Base-by-base conservation (phyloP, 2,329 filamentous ascomycete species). In the Monosporascus sp. region DNA sequence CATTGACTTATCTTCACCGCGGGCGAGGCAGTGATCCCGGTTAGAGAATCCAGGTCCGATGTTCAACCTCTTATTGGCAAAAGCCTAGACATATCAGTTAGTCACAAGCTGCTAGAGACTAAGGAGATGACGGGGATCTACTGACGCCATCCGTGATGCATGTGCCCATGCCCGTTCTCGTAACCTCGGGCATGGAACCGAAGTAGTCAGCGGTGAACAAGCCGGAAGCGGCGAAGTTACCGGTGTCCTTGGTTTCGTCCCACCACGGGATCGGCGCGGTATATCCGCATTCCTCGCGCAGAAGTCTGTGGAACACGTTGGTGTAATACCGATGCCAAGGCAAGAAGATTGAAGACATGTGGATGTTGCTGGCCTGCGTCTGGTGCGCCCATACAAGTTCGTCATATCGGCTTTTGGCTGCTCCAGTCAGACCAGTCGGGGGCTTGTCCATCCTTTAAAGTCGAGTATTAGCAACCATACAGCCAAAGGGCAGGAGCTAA, bases 241-340 rank as follows among this genome's bases (percentile, higher is more conserved):
- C 66, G 44, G 66, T 63, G 60, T 66, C 68, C 52, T 64, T 63
- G 60, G 65, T 68, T 65, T 69, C 66, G 44, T 69, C 66, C 66
- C 66, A 69, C 66, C 66, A 69, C 24, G 63, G 58, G 54, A 69
- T 60, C n/a, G 65, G 61, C 24, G 62, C 46, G 59, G 65, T 57
- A 55, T 67, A 69, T 37, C 63, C 64, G 44, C 66, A 69, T 58
- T 69, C 66, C 46, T 65, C 62, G 44, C 66, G 66, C 11, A 69
- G 58, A n/a, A 65, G 51, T 55, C 67, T 64, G 55, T 67, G 65
- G 43, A 66, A 62, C 22, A 61, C 59, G 63, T 64, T 67, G 14
- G 63, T 56, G 58, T 61, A 69, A 61, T 69, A 69, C 3, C 66
- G 65, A 53, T 69, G 66, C 66, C 66, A 69, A 24, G 68, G 38